Base-by-base conservation (phyloP, 495 filamentous ascomycete genomes). In the Aspergillus saccharolyticus region DNA sequence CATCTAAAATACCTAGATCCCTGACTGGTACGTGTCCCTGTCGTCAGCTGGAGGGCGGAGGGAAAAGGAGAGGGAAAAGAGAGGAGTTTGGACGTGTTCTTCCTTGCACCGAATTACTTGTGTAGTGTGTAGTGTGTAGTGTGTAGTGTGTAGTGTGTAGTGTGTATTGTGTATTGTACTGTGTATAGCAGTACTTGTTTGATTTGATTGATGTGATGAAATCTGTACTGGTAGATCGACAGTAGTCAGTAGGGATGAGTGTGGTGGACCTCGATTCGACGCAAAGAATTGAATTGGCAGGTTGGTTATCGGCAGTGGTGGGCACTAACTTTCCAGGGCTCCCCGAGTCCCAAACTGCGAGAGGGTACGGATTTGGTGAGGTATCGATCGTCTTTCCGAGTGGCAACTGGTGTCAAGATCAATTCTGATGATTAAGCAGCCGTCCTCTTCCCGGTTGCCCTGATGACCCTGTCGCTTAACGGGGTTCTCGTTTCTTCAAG, bases 11-110 rank as follows among this genome's bases (percentile, higher is more conserved):
- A 49, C 42, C 60, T 62, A 47, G 57, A 60, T 60, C 60, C 60
- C 57, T 58, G 57, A 24, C 57, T 60, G 56, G 60, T 66, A 63
- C 63, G 63, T 66, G 55, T 62, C 52, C 58, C 53, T 61, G 60
- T 66, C 60, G 63, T 66, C 60, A 66, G 63, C 63, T 24, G 44
- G 55, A 56, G 39, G 44, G 18, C 44, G 22, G 22, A 33, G 44
- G 43, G 12, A 21, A 14, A n/a, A n/a, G n/a, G 10, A 17, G 33
- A 17, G 3, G 18, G 19, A 39, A 12, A 5, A 39, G 33, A 9
- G 33, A 12, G 4, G 14, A 39, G 4, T 39, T 28, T 28, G 9
- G 9, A 9, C 25, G 33, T 12, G 14, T 39, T 8, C 4, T 39
- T 15, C 5, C 33, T n/a, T n/a, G n/a, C n/a, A n/a, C n/a, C n/a